Conservation (phyloP, 177 flowering plant genomes). For the Vitis hybrid region DNA sequence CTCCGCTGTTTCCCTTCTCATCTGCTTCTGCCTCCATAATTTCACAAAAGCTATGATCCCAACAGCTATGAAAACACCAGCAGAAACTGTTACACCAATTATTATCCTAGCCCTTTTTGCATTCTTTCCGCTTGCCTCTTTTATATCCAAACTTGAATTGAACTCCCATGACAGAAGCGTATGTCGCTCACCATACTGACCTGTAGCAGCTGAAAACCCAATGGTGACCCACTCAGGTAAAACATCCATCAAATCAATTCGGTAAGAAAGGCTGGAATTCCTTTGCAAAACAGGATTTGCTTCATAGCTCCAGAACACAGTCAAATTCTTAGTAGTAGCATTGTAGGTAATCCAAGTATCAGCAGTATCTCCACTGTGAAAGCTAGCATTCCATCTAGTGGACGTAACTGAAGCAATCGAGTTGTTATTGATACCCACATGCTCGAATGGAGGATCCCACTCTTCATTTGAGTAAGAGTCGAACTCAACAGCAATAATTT, state of each 20-base stretch:
- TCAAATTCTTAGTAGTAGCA: slow-evolving; percentile 36
- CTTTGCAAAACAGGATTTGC: slow-evolving; percentile 1
- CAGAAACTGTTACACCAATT: slow-evolving; percentile 12
- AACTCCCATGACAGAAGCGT: slow-evolving; percentile 54
- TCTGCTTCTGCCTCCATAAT: slow-evolving; percentile 9
- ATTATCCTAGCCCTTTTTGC: background rate
- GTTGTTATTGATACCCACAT: slow-evolving; percentile 54
- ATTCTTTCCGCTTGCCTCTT: slow-evolving; percentile 3
- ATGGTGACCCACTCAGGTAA: slow-evolving; percentile 49
- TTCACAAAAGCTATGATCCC: slow-evolving; percentile 4
- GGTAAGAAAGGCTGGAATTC: slow-evolving; percentile 32
- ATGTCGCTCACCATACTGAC: slow-evolving; percentile 24
- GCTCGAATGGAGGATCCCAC: slow-evolving; percentile 41
- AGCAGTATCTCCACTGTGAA: slow-evolving; percentile 26
- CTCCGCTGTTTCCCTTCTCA: slow-evolving; percentile 5
- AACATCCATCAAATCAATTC: slow-evolving; percentile 35
- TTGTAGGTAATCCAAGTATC: slow-evolving; percentile 43
- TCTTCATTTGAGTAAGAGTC: slow-evolving; percentile 35
- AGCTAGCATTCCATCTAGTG: slow-evolving; percentile 39
- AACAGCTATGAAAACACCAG: slow-evolving; percentile 12
- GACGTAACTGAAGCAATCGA: slow-evolving; percentile 29
- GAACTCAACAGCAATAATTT: slow-evolving; percentile 43
- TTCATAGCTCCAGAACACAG: slow-evolving; percentile 32
- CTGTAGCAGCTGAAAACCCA: slow-evolving; percentile 63
- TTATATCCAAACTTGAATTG: slow-evolving; percentile 31